Evolutionary conservation across 805 yeast species (phyloP).

Genomic region (Candida boleticola): DNA sequence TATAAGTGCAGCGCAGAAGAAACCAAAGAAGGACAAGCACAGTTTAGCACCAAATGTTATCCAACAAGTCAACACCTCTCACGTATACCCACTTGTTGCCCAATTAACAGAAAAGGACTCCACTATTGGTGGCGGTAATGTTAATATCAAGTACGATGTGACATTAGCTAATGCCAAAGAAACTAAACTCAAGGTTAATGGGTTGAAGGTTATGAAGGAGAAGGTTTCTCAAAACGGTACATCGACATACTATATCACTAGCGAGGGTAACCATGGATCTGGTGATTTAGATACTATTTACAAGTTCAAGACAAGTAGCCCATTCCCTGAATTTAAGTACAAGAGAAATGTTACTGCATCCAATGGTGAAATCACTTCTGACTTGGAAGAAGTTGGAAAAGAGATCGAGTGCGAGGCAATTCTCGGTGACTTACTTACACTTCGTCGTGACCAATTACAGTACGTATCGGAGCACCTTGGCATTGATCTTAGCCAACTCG

Average conservation of each 20-base stretch:
- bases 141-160: conserved; percentile 19
- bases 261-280: conserved; percentile 28
- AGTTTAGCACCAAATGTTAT: conserved; percentile 12
- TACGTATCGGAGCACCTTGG: too few relatives aligned
- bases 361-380: conserved; percentile 21
- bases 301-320: conserved; percentile 16
- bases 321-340: conserved; percentile 16
- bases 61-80: conserved; percentile 12
- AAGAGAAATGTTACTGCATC: conserved; percentile 26
- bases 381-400: conserved; percentile 1
- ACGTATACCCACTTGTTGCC: conserved; percentile 24
- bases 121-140: conserved; percentile 14
- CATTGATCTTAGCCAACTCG: too few relatives aligned
- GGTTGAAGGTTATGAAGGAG: conserved; percentile 13
- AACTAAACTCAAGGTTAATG: conserved; percentile 13
- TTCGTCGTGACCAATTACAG: too few relatives aligned
- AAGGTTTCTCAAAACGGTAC: conserved; percentile 28
- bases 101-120: conserved; percentile 17
- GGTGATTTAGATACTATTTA: conserved; percentile 32
- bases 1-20: conserved; percentile 18
- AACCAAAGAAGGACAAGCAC: conserved; percentile 6
- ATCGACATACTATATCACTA: conserved; percentile 21
- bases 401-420: too few relatives aligned
- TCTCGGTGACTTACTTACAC: too few relatives aligned
- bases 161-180: conserved; percentile 16